Base-by-base conservation (phyloP, 768 basidiomycete genomes). In the Scleroderma bovista region DNA sequence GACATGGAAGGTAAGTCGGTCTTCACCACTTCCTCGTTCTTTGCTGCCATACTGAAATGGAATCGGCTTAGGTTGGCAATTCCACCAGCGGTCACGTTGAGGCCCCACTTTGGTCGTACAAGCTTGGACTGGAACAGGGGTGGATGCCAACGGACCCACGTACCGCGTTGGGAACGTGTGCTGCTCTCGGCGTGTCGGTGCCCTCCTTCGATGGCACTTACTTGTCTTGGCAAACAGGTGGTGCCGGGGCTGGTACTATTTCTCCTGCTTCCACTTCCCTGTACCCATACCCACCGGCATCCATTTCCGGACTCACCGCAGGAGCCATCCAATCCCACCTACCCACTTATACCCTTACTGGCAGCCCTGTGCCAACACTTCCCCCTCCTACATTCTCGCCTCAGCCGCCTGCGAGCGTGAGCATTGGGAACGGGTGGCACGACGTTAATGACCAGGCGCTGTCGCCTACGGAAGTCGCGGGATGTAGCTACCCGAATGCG, bases 101-200 rank as follows among this genome's bases (percentile, higher is more conserved):
- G 52, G 62, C 77, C 8, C 82, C 84, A 1, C 68, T 82, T 55
- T 88, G 86, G 86, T 81, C 81, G 17, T 88, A 87, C 69, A 68
- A 79, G 59, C 79, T 84, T 61, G 76, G 80, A 9, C 78, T 92
- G 43, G 69, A 78, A 51, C 73, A 86, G 47, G 91, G 89, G 24
- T 91, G 86, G 83, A 80, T 91, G 34, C 88, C 90, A 7, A 61
- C 64, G 1, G 86, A 93, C 72, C 89, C 89, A 16, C 73, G 88
- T 39, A 65, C 57, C 6, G 77, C 81, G 22, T 53, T 72, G n/a
- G 90, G 93, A 60, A 64, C 75, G 38, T 96, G 93, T 63, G 69
- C 59, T 20, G 69, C 75, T 3, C 65, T 86, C 13, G 83, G 80
- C 19, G 69, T 70, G 6, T 45, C 66, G 6, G 66, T 64, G 11